Evolutionary conservation across 257 asterid species (phyloP).

Genomic region (Nicotiana tabacum): DNA sequence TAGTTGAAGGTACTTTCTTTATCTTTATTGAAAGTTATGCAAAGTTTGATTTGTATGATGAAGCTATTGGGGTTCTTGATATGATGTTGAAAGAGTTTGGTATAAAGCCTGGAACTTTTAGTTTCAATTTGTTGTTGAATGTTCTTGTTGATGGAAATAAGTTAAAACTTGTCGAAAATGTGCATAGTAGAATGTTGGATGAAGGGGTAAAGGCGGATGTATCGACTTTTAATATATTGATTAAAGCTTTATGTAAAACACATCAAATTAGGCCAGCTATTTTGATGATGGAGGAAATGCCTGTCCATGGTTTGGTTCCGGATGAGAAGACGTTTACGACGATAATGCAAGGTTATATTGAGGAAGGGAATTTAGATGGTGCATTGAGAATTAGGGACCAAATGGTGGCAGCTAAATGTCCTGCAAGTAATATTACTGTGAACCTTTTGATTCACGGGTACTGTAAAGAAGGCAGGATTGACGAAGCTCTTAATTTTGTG

Average conservation of each 20-base stretch:
- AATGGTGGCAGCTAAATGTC: slow-evolving; percentile 62
- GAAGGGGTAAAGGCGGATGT: slow-evolving; percentile 57
- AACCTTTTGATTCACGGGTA: slow-evolving; percentile 80
- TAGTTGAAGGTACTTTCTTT: slow-evolving; percentile 55
- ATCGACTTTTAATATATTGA: slow-evolving; percentile 78
- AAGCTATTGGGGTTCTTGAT: slow-evolving; percentile 61
- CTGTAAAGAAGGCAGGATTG: slow-evolving; percentile 67
- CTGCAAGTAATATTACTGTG: slow-evolving; percentile 49
- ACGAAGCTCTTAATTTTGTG: slow-evolving; percentile 63
- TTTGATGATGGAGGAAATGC: slow-evolving; percentile 93
- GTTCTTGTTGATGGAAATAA: slow-evolving; percentile 80
- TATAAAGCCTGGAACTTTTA: slow-evolving; percentile 52
- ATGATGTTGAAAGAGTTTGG: slow-evolving; percentile 60
- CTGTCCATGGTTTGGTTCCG: slow-evolving; percentile 50
- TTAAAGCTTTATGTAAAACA: slow-evolving; percentile 82
- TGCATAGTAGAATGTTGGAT: slow-evolving; percentile 67
- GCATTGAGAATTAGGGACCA: slow-evolving; percentile 79
- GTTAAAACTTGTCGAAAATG: slow-evolving; percentile 62
- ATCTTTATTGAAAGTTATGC: slow-evolving; percentile 63
- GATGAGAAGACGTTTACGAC: slow-evolving; percentile 89
- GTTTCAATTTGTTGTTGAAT: slow-evolving; percentile 65
- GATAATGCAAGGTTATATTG: slow-evolving; percentile 85
- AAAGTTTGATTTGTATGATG: slow-evolving; percentile 54
- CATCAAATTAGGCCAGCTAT: slow-evolving; percentile 93
- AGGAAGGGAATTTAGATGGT: slow-evolving; percentile 70